Evolutionary conservation across 1,139 yeast species (phyloP).

Genomic region (Magnusiomyces ingens): DNA sequence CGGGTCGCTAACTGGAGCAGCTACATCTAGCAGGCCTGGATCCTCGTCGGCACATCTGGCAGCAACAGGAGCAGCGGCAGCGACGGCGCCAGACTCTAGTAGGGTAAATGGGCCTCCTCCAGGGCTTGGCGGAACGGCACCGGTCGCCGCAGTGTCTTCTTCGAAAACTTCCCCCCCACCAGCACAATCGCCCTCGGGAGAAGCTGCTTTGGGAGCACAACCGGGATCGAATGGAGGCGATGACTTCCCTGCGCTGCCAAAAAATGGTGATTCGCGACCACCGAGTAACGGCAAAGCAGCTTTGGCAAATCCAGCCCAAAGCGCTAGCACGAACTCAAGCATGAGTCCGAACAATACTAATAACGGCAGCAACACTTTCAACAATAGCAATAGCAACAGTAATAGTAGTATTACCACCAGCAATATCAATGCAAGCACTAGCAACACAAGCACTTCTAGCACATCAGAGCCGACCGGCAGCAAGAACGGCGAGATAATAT

Average conservation of each 20-base stretch:
- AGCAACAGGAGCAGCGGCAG: slow-evolving; percentile 4
- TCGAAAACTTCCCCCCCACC: slow-evolving; percentile 7
- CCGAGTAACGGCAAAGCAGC: not conserved
- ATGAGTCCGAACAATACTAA: not conserved
- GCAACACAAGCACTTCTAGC: not conserved
- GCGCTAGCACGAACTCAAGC: not conserved
- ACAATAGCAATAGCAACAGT: not conserved
- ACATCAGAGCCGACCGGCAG: not conserved
- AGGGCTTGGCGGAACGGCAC: slow-evolving; percentile 10
- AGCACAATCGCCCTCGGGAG: slow-evolving; percentile 11
- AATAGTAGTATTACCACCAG: not conserved
- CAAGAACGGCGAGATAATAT: not conserved
- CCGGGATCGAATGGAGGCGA: slow-evolving; percentile 9
- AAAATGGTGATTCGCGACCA: slow-evolving; percentile 7
- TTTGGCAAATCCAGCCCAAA: too few species aligned
- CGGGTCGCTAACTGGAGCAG: not conserved
- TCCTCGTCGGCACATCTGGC: not conserved
- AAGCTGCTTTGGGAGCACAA: slow-evolving; percentile 8
- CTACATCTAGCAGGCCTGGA: not conserved
- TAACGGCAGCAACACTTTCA: not conserved
- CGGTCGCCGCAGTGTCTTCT: slow-evolving; percentile 6
- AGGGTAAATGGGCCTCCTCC: slow-evolving; percentile 2
- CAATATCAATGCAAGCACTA: not conserved
- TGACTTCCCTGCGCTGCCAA: slow-evolving; percentile 24
- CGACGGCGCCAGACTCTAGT: not conserved